Evolutionary conservation across 169 alveolate species (phyloP), one percentile per base, ranked within the genome.

Genomic region (Plasmodium cynomolgi): DNA sequence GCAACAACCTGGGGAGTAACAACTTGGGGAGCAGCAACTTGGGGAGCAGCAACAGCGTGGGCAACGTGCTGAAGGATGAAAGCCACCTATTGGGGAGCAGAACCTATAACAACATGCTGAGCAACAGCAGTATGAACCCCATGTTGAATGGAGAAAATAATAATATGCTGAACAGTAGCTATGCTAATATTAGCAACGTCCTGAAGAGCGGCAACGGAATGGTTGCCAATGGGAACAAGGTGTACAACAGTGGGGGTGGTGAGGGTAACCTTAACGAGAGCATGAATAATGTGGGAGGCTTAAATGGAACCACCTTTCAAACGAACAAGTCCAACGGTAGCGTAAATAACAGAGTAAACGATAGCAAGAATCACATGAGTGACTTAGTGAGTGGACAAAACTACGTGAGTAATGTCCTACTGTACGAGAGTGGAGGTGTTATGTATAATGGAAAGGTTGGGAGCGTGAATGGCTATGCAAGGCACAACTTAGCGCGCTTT

Each of bases 341-440:
- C 54, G 8, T 72, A 13, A 72, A 26, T 31, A 56, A 41, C 23
- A 31, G 73, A 37, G n/a, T 72, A 15, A 41, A 84, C 54, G 71
- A 20, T 72, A 44, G 26, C 50, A 84, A 33, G 15, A 80, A 68
- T 72, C 47, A 20, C 0, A 41, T 39, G 71, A 8, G 17, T 44
- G 58, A 84, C 77, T 4, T 44, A 2, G 5, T 44, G 41, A 26
- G 23, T 84, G 79, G n/a, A 8, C 71, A 23, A 2, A 72, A 44
- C 15, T 84, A 72, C 54, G 54, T 84, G 77, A 84, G 47, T 54
- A 84, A 84, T 84, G 54, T 41, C n/a, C 39, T 84, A 44, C 44
- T 84, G 37, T 84, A 84, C 33, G 84, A 84, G 2, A 20, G 54
- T 23, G 79, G 75, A 20, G 34, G 77, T 8, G 47, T 9, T 9